A percentile compares a stretch with the other conserved stretches of the same genome.
phyloP scores from a whole-genome alignment of 1,139 yeast genomes.

The Hansenula lynferdii region DNA sequence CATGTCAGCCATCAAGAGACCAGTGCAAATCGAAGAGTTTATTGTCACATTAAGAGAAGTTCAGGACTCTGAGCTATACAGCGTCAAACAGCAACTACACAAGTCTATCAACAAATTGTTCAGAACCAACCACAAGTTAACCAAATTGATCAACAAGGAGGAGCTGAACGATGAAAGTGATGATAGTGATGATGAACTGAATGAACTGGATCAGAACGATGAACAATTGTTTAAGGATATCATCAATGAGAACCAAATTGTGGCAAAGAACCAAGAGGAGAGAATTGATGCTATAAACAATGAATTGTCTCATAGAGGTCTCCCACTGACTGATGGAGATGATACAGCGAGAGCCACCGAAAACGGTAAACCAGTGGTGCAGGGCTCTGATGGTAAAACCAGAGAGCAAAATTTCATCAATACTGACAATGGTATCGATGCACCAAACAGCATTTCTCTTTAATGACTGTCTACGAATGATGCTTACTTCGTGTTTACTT shows the following conservation, averaged over 20 bases:
- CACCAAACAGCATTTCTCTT: constrained; percentile 17
- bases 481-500: too few relatives aligned
- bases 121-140: constrained; percentile 17
- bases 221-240: constrained; percentile 14
- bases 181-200: constrained; percentile 13
- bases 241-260: constrained; percentile 18
- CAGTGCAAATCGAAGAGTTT: constrained; percentile 21
- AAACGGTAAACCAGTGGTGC: background rate
- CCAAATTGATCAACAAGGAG: constrained; percentile 14
- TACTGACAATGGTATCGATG: constrained; percentile 19
- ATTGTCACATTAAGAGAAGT: constrained; percentile 16
- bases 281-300: constrained; percentile 16
- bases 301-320: constrained; percentile 19
- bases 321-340: constrained; percentile 4
- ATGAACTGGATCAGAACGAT: constrained; percentile 12
- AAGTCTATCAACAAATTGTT: constrained; percentile 13
- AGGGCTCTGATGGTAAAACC: background rate
- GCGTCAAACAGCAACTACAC: constrained; percentile 10
- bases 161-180: constrained; percentile 6
- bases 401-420: constrained; percentile 3
- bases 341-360: background rate
- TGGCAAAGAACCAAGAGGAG: constrained; percentile 15
- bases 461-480: background rate
- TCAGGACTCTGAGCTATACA: constrained; percentile 13
- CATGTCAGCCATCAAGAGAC: constrained; percentile 21